phyloP scores from a whole-genome alignment of 140 eudicot genomes.

The Cichorium intybus region DNA sequence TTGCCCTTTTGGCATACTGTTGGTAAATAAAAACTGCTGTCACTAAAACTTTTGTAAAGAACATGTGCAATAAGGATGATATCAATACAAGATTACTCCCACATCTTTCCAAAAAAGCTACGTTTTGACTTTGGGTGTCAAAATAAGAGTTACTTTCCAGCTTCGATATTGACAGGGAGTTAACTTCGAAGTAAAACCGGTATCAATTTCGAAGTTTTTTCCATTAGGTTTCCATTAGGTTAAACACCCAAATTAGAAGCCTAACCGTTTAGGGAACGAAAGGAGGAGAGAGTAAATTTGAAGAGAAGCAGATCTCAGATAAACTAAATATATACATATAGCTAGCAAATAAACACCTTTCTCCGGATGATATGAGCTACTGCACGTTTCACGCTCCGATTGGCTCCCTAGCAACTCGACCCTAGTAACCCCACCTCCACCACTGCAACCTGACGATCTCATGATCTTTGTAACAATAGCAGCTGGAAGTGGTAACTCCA shows the following conservation, averaged over 20 bases:
- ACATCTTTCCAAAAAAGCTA: not conserved
- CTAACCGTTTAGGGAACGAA: not conserved
- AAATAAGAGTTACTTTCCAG: not conserved
- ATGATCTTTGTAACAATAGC: slow-evolving; percentile 50
- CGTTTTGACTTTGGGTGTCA: slow-evolving; percentile 4
- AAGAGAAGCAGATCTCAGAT: slow-evolving; percentile 1
- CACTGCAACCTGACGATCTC: slow-evolving; percentile 80
- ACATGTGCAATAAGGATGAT: not conserved
- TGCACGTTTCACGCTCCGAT: slow-evolving; percentile 33
- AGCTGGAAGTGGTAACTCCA: slow-evolving; percentile 44
- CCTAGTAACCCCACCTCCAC: slow-evolving; percentile 45
- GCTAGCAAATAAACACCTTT: slow-evolving; percentile 41
- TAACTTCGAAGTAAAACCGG: slow-evolving; percentile 1
- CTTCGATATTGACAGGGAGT: slow-evolving; percentile 7
- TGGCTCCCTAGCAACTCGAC: slow-evolving; percentile 35
- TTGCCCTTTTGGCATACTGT: not conserved
- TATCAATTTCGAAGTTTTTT: not conserved
- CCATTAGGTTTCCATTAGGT: slow-evolving; percentile 21
- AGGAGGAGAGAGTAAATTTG: not conserved
- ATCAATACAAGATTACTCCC: slow-evolving; percentile 1
- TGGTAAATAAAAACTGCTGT: not conserved
- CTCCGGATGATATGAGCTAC: slow-evolving; percentile 29
- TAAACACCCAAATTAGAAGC: slow-evolving; percentile 1
- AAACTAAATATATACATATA: not conserved
- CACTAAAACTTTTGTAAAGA: not conserved